Evolutionary conservation across 768 basidiomycete species (phyloP), one percentile per base, ranked within the genome.

Genomic region (Mycena metata): DNA sequence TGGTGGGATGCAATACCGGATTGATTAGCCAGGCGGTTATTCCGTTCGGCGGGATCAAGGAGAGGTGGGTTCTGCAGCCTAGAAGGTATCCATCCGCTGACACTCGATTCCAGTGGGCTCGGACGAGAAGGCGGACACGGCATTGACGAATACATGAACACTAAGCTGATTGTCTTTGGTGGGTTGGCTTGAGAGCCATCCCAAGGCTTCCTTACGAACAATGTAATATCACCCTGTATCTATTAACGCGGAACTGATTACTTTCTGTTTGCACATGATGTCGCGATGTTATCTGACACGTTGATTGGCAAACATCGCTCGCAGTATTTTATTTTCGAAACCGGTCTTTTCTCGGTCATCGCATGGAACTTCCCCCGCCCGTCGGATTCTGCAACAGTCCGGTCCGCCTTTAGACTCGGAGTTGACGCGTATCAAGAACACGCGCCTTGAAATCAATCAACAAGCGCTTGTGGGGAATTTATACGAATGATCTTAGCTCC

Each of bases 21-120:
- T 57, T 90, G 63, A 88, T 97, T 75, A 93, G 91, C 64, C 89
- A 91, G 77, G 91, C 91, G 30, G 83, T 83, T 16, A 90, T 95
- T 82, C 95, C 95, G 21, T 96, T 97, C 73, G 96, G 96, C 24
- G 96, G 96, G 10, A 82, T 96, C 54, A 96, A 96, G 81, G 94
- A 98, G 83, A 95, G 93, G 49, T 33, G 46, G 33, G 51, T 17
- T 42, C 9, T 12, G 41, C 43, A 6, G 21, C 60, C 3, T n/a
- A 23, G n/a, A 17, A 13, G 30, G 9, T 51, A 52, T 6, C 46
- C 43, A 10, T 69, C 52, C 63, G 69, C 35, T 16, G 35, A 46
- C 33, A 11, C 11, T 52, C 55, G 5, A 21, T 26, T 10, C 21
- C 12, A 58, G 57, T 23, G 92, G 91, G 7, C 33, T 69, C 80